Conservation (phyloP, 345 rosid genomes). For the Citrus australasica region DNA sequence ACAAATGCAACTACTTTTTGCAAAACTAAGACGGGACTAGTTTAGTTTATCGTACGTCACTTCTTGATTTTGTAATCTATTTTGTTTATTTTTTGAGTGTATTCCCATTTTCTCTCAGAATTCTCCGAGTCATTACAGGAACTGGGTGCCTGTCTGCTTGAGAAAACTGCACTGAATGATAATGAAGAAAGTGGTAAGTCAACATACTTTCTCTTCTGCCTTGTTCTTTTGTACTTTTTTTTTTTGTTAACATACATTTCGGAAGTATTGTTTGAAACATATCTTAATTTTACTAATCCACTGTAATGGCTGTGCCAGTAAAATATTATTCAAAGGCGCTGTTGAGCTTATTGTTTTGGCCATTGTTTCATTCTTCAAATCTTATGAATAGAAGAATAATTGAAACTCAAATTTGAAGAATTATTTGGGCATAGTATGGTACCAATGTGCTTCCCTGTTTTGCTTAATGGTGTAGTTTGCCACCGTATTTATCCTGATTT, state of each 20-base stretch:
- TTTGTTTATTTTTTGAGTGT: background rate
- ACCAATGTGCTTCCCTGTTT: too few relatives aligned
- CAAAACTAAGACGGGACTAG: background rate
- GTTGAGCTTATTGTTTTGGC: background rate
- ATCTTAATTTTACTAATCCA: background rate
- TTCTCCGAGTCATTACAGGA: slow-evolving; percentile 90
- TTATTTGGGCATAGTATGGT: background rate
- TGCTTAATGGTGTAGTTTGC: too few relatives aligned
- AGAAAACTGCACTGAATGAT: slow-evolving; percentile 70
- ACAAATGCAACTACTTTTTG: background rate
- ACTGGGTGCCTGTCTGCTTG: slow-evolving; percentile 81
- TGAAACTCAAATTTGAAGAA: background rate
- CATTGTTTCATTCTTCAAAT: background rate
- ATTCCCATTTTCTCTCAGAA: slow-evolving; percentile 50
- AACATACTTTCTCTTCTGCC: background rate
- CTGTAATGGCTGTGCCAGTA: background rate
- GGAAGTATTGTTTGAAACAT: background rate
- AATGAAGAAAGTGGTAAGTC: slow-evolving; percentile 88
- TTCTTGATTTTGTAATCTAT: slow-evolving; percentile 1
- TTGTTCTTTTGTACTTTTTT: background rate
- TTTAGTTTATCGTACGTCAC: background rate
- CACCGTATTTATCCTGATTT: too few relatives aligned
- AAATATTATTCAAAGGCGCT: background rate
- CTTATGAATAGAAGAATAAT: background rate
- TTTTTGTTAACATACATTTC: background rate